Percentiles rank a stretch among this genome's conserved stretches.
Evolutionary conservation across 2,329 filamentous ascomycete genomes (phyloP).

Genomic region (Trichoderma afroharzianum): DNA sequence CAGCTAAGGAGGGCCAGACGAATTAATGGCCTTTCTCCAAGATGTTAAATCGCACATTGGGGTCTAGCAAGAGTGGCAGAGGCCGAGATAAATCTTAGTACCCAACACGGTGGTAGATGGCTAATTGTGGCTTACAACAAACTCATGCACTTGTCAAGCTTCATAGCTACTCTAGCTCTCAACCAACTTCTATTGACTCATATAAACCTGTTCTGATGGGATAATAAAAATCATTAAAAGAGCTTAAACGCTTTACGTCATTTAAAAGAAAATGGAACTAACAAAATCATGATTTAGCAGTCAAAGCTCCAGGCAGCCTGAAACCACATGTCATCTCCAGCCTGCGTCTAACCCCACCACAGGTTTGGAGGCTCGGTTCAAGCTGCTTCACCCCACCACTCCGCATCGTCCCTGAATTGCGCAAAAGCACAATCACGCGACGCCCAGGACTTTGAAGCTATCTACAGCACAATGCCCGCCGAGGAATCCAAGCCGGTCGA

Average conservation of each 20-base stretch:
- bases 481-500: conserved; percentile 64
- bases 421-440: conserved; percentile 2
- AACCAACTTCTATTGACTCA: neutral
- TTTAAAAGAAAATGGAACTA: neutral
- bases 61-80: neutral
- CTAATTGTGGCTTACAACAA: neutral
- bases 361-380: neutral
- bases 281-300: neutral
- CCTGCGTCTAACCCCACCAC: conserved; percentile 13
- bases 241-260: neutral
- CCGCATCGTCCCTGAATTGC: neutral
- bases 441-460: neutral
- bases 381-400: conserved; percentile 12
- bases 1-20: neutral
- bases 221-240: neutral
- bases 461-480: conserved; percentile 39
- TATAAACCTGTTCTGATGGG: neutral
- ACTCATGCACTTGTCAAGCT: neutral
- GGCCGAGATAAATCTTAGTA: neutral
- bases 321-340: neutral
- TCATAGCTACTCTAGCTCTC: neutral
- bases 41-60: neutral
- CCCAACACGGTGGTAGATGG: neutral
- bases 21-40: neutral
- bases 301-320: neutral